Percentiles rank a stretch among this genome's conserved stretches.
Evolutionary conservation across 2,329 filamentous ascomycete genomes (phyloP).

Genomic region (Diplocarpon rosae): DNA sequence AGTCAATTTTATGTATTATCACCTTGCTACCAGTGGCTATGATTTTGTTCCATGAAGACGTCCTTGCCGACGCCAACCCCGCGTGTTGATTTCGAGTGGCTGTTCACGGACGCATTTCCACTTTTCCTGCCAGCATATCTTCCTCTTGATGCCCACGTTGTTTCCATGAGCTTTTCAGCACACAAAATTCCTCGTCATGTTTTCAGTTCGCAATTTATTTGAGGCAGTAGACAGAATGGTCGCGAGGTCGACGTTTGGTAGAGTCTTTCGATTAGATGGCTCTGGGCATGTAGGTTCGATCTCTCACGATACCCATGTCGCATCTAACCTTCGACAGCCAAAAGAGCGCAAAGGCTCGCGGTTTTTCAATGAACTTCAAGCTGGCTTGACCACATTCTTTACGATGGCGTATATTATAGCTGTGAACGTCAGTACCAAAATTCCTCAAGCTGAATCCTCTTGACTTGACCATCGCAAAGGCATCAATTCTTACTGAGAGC

Average conservation of each 20-base stretch:
- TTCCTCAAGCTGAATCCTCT: background rate
- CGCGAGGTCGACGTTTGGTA: slow-evolving; percentile 34
- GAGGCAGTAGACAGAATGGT: slow-evolving; percentile 10
- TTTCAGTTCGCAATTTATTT: slow-evolving; percentile 5
- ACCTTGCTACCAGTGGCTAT: background rate
- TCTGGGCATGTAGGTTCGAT: slow-evolving; percentile 45
- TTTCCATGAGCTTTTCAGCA: slow-evolving; percentile 11
- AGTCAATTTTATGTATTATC: background rate
- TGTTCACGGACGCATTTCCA: background rate
- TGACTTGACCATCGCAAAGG: slow-evolving; percentile 36
- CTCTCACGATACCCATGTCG: background rate
- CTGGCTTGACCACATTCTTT: slow-evolving; percentile 60
- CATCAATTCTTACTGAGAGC: slow-evolving; percentile 60
- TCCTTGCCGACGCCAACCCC: background rate
- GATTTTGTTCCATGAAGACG: background rate
- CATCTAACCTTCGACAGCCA: slow-evolving; percentile 34
- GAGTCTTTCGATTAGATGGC: slow-evolving; percentile 55
- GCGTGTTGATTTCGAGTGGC: slow-evolving; percentile 1
- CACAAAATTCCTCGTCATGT: slow-evolving; percentile 8
- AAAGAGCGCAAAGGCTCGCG: slow-evolving; percentile 56
- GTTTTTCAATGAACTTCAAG: slow-evolving; percentile 68
- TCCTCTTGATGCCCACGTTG: slow-evolving; percentile 9
- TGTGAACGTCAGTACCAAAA: slow-evolving; percentile 10
- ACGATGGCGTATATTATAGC: slow-evolving; percentile 34
- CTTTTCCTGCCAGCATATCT: slow-evolving; percentile 4